Percentiles rank a stretch among this genome's conserved stretches.
Evolutionary conservation across 2,329 filamentous ascomycete species (phyloP).

Genomic region (Colletotrichum liaoningense): DNA sequence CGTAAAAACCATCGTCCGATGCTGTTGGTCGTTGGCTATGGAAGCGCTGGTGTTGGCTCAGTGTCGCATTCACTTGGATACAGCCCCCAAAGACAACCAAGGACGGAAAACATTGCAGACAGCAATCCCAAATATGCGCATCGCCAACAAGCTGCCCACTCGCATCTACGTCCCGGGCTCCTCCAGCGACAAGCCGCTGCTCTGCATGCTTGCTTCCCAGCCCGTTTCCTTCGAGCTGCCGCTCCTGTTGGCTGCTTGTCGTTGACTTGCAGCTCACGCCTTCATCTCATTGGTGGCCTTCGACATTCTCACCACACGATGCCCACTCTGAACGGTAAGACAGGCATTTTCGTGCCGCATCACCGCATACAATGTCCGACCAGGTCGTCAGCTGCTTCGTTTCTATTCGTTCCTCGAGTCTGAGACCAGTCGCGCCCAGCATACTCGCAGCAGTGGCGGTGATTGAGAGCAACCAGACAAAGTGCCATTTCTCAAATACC

Average conservation of each 20-base stretch:
- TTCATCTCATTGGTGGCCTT: conserved; percentile 22
- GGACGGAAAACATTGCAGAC: background rate
- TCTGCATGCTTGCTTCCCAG: conserved; percentile 21
- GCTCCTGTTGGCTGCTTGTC: conserved; percentile 23
- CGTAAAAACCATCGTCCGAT: background rate
- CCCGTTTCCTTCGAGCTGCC: conserved; percentile 18
- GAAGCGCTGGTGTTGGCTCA: background rate
- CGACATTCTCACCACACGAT: conserved; percentile 1
- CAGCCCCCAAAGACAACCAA: background rate
- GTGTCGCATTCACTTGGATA: background rate
- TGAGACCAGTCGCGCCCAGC: conserved; percentile 4
- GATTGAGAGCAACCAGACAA: conserved; percentile 11
- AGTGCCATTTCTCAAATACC: conserved; percentile 10
- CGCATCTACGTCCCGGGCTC: conserved; percentile 1
- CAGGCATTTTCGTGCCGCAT: conserved; percentile 30
- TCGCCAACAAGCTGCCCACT: background rate
- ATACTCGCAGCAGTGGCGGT: conserved; percentile 5
- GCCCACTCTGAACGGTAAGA: conserved; percentile 21
- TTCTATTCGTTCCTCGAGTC: conserved; percentile 6
- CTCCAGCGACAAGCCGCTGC: conserved; percentile 9
- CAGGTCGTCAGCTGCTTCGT: conserved; percentile 23
- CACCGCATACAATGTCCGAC: conserved; percentile 20
- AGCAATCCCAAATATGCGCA: background rate
- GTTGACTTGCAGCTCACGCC: conserved; percentile 5
- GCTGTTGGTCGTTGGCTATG: background rate